Evolutionary conservation across 2,329 filamentous ascomycete species (phyloP).

Genomic region (Leptographium radiaticola): DNA sequence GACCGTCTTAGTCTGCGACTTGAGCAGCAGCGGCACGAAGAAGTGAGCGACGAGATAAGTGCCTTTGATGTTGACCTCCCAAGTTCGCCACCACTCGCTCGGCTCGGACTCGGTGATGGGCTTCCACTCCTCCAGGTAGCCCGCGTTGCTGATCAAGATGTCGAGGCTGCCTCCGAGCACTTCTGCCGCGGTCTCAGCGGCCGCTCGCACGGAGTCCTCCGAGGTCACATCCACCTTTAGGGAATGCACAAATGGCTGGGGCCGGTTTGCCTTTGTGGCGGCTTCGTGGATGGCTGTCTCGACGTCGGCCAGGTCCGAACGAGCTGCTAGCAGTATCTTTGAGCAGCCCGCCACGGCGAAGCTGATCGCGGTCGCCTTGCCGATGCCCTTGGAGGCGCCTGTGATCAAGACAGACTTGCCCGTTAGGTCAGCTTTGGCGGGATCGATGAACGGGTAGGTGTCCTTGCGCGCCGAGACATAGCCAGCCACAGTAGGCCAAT

Average conservation of each 20-base stretch:
- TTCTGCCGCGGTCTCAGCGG: background rate
- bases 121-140: background rate
- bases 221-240: conserved; percentile 2
- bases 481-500: background rate
- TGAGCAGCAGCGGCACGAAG: conserved; percentile 4
- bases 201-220: background rate
- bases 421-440: conserved; percentile 4
- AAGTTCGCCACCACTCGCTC: conserved; percentile 3
- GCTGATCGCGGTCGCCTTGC: conserved; percentile 5
- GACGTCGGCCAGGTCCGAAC: background rate
- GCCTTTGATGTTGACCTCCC: conserved; percentile 6
- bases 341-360: conserved; percentile 6
- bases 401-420: conserved; percentile 9
- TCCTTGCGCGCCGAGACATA: conserved; percentile 5
- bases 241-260: background rate
- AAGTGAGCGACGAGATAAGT: conserved; percentile 1
- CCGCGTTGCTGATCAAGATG: conserved; percentile 10
- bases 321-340: conserved; percentile 3
- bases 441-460: conserved; percentile 9
- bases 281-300: background rate
- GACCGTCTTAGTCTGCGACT: conserved; percentile 13
- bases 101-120: conserved; percentile 3
- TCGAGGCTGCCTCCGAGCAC: conserved; percentile 6
- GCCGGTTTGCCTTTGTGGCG: conserved; percentile 1
- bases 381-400: conserved; percentile 7